Base-by-base conservation (phyloP, 1,139 yeast species). In the Scheffersomyces stambukii region DNA sequence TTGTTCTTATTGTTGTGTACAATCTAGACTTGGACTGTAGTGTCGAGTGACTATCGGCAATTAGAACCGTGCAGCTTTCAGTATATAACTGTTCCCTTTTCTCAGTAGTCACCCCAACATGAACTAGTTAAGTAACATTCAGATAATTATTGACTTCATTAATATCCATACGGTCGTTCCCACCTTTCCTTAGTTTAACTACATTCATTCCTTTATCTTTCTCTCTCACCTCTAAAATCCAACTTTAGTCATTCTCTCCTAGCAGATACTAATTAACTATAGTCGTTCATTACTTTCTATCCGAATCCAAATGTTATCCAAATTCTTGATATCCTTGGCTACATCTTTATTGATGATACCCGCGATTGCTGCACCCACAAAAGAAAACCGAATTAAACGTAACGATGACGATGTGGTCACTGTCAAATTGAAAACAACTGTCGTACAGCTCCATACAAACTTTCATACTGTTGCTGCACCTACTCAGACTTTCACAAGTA, bases 401-500 rank as follows among this genome's bases (percentile, higher is more conserved):
- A 30, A 34, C 13, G 30, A 29, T 21, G 36, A 37, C 24, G 61
- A 46, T 32, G 54, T 51, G 4, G 63, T 61, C 16, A 42, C 61
- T 21, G 62, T 64, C 27, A 57, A 56, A 24, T 43, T 64, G 32
- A 57, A 60, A 35, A 57, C 57, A 8, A 65, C 71, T 4, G 60
- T 63, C 14, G 59, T 60, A 32, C 48, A 55, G 25, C 41, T 51
- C 13, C 46, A 55, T 19, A 65, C 72, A 11, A 56, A 58, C 37
- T 45, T 48, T 28, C 50, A 56, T 23, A 50, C 58, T 13, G 66
- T 64, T 7, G 41, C 54, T 32, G 68, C 63, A 13, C 39, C 50
- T 13, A 51, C 55, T 19, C 34, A 48, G 3, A 62, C 69, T 13
- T 30, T 38, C 19, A 62, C 70, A 13, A 53, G 60, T 33, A 35